Conservation (phyloP, 768 basidiomycete genomes). For the Psilocybe tampanensis region DNA sequence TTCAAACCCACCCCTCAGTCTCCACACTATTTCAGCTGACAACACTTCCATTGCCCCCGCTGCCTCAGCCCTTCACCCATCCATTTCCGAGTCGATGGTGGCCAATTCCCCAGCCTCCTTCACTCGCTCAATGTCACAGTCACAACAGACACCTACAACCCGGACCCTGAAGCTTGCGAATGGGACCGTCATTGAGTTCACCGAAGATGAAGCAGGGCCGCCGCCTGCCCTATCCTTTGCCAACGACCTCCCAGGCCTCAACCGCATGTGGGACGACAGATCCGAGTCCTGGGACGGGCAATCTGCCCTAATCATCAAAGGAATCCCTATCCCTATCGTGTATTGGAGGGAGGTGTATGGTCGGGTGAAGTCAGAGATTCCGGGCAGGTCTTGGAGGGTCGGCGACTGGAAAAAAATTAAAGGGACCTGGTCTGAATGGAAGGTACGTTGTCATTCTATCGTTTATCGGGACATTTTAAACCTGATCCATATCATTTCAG, state of each 20-base stretch:
- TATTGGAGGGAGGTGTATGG: conserved; percentile 21
- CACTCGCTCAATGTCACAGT: not conserved
- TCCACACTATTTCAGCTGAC: too few relatives aligned
- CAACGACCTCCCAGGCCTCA: conserved; percentile 20
- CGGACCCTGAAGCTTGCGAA: not conserved
- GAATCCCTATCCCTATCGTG: conserved; percentile 14
- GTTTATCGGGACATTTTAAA: not conserved
- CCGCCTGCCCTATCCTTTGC: conserved; percentile 22
- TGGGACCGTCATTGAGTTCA: conserved; percentile 2
- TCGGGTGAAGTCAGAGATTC: not conserved
- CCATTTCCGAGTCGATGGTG: too few relatives aligned
- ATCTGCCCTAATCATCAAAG: conserved; percentile 22
- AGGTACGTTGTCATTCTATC: not conserved
- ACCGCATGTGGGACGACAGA: conserved; percentile 30
- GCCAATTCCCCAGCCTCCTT: too few relatives aligned
- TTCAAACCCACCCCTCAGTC: too few relatives aligned
- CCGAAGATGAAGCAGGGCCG: conserved; percentile 8
- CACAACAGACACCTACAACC: not conserved
- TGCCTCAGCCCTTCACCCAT: too few relatives aligned
- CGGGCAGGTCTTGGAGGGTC: not conserved
- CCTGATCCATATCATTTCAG: not conserved
- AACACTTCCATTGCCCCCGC: too few relatives aligned
- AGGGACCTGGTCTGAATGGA: not conserved
- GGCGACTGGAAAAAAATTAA: not conserved
- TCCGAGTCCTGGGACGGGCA: conserved; percentile 18